A percentile compares a stretch with the other conserved stretches of the same genome.
These are phyloP conservation scores for Aspergillus haitiensis DNA, from an alignment of 495 filamentous ascomycete species.

Conservation along the genomic window DNA sequence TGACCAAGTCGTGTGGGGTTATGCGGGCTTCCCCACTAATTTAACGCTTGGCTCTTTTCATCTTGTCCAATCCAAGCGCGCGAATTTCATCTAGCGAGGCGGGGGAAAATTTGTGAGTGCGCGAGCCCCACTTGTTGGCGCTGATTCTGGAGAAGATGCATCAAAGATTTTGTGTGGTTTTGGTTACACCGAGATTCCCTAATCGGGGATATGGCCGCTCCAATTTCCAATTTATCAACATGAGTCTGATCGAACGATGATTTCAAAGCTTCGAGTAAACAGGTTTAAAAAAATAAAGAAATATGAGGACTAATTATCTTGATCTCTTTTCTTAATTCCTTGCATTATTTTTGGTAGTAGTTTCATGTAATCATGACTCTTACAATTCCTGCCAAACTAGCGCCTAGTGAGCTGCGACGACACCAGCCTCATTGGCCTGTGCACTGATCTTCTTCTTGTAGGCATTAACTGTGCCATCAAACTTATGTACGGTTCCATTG, in stretches of 20 bases:
- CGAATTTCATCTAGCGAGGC: not conserved
- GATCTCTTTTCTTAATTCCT: not conserved
- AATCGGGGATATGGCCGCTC: no score
- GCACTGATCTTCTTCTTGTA: conserved; percentile 96
- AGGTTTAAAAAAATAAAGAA: no score
- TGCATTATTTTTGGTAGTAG: not conserved
- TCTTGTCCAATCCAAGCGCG: not conserved
- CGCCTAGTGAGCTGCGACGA: conserved; percentile 52
- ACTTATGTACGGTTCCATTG: conserved; percentile 91
- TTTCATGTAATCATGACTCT: no score
- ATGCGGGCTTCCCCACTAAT: conserved; percentile 26
- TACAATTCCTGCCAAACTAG: no score
- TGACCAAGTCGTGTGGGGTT: conserved; percentile 16
- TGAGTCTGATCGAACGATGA: no score
- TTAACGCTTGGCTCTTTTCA: not conserved
- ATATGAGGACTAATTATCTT: not conserved
- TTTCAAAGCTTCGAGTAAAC: no score
- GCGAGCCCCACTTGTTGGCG: not conserved
- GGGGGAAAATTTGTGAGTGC: not conserved
- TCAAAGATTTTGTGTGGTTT: no score
- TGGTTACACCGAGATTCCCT: no score
- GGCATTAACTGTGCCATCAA: conserved; percentile 89
- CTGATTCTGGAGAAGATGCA: no score
- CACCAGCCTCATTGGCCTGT: conserved; percentile 84
- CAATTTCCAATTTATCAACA: no score